Evolutionary conservation across 768 basidiomycete species (phyloP).

Genomic region (Austroboletus eburneus): DNA sequence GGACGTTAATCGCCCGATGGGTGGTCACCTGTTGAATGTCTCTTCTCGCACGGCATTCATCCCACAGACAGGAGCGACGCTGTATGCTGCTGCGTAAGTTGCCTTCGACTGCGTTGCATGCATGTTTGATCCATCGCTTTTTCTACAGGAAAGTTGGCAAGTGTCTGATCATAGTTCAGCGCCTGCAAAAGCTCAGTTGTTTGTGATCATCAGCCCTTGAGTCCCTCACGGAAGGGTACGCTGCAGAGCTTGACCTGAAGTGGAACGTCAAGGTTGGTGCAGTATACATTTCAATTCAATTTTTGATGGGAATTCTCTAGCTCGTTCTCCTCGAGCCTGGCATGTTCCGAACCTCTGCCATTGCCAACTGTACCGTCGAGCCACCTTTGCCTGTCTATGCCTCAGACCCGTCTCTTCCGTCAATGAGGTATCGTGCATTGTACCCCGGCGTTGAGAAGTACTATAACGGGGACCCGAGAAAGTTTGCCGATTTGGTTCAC

Average conservation of each 20-base stretch:
- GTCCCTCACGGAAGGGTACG: constrained; percentile 28
- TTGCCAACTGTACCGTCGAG: constrained; percentile 9
- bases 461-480: constrained; percentile 23
- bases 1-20: constrained; percentile 33
- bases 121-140: background rate
- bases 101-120: background rate
- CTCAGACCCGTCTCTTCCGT: constrained; percentile 24
- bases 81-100: constrained; percentile 30
- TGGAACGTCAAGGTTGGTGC: constrained; percentile 34
- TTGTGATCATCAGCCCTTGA: constrained; percentile 31
- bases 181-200: background rate
- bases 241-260: constrained; percentile 30
- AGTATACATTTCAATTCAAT: background rate
- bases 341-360: constrained; percentile 14
- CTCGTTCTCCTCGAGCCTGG: constrained; percentile 22
- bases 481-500: constrained; percentile 19
- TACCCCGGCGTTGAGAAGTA: constrained; percentile 13
- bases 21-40: constrained; percentile 33
- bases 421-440: constrained; percentile 21
- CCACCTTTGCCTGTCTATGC: constrained; percentile 15
- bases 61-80: constrained; percentile 11
- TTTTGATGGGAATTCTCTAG: constrained; percentile 2
- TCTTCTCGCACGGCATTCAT: constrained; percentile 30
- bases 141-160: constrained; percentile 17
- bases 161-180: background rate